Conservation (phyloP, 768 basidiomycete genomes). For the Rhizopogon salebrosus region DNA sequence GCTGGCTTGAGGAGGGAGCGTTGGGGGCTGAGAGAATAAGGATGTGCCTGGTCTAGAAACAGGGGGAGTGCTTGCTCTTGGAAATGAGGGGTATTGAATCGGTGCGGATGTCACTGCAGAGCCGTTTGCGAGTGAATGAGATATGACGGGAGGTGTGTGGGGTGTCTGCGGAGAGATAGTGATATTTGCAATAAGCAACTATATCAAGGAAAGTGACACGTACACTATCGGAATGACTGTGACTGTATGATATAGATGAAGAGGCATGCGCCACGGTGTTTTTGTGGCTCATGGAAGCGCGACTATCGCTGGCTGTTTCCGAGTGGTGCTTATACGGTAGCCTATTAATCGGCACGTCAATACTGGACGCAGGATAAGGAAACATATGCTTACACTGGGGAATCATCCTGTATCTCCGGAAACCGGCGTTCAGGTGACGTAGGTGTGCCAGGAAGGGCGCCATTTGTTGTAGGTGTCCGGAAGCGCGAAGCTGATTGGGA, state of each 20-base stretch:
- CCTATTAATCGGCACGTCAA: slow-evolving; percentile 10
- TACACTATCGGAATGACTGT: slow-evolving; percentile 49
- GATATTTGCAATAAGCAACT: slow-evolving; percentile 1
- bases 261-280: slow-evolving; percentile 36
- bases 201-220: slow-evolving; percentile 13
- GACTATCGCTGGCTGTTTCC: slow-evolving; percentile 10
- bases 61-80: slow-evolving; percentile 34
- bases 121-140: slow-evolving; percentile 34
- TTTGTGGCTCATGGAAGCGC: slow-evolving; percentile 26
- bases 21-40: slow-evolving; percentile 35
- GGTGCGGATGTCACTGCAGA: slow-evolving; percentile 25
- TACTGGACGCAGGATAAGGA: neutral
- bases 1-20: slow-evolving; percentile 81
- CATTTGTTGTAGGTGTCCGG: slow-evolving; percentile 12
- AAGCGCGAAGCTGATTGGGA: slow-evolving; percentile 13
- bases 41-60: slow-evolving; percentile 26
- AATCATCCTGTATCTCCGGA: slow-evolving; percentile 10
- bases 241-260: slow-evolving; percentile 40
- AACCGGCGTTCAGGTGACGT: slow-evolving; percentile 4
- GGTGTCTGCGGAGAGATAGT: slow-evolving; percentile 24
- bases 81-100: slow-evolving; percentile 52
- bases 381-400: slow-evolving; percentile 14
- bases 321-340: slow-evolving; percentile 10
- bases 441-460: slow-evolving; percentile 12
- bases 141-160: slow-evolving; percentile 29